Evolutionary conservation across 192 early-diverging fungal species (phyloP), one percentile per base, ranked within the genome.

Genomic region (Glomus cerebriforme): DNA sequence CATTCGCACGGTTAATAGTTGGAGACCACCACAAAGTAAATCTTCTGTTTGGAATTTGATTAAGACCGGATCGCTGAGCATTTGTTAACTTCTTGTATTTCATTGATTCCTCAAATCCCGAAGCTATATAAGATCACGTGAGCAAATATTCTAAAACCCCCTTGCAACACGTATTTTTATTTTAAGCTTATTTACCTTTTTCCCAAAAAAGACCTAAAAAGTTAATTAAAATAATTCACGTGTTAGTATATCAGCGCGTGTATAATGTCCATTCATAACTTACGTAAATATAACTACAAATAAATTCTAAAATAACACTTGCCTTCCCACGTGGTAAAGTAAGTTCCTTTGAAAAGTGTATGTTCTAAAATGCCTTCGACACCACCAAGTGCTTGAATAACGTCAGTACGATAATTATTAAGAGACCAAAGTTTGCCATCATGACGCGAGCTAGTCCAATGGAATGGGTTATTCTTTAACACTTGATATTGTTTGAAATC

Each of bases 1-100:
- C 98, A 83, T 99, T 98, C 39, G 95, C 93, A 78, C 96, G 92
- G 83, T 99, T 99, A 82, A 99, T 97, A 7, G 98, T 99, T 5
- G 96, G 96, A 47, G 94, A 95, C 98, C 98, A 99, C 98, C 98
- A 99, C 70, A 99, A 90, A 7, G 96, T 97, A 83, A 99, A 99
- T 60, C 98, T 95, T 89, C 98, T 95, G 88, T 99, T 99, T 67
- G 98, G 98, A 87, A 99, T 99, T 87, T 99, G 98, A 82, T 98
- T 99, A 76, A 99, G 89, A 90, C 98, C 98, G 24, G 92, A 94
- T 43, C 98, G 90, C 85, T 99, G 98, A 12, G 98, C 98, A 71
- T 99, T 99, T 71, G 98, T 99, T 65, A 99, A 85, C 85, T 99
- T 97, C 83, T 97, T 97, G 87, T 95, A 98, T 81, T 94, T 95